A percentile compares a stretch with the other conserved stretches of the same genome.
These are phyloP conservation scores for Seiridium unicorne DNA, from an alignment of 2,329 filamentous ascomycete genomes.

Conservation along the genomic window DNA sequence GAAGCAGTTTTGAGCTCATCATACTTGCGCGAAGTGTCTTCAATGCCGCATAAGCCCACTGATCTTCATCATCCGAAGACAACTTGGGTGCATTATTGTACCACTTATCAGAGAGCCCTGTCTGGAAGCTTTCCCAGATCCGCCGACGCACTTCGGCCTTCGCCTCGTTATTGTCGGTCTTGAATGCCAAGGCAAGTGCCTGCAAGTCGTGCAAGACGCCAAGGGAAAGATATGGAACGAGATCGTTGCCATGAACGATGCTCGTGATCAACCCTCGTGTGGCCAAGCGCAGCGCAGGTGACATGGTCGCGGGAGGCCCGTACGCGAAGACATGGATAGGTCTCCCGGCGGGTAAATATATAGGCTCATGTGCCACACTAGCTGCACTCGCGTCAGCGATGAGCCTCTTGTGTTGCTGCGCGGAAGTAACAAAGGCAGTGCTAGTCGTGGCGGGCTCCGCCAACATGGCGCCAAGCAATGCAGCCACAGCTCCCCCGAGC, in stretches of 20 bases:
- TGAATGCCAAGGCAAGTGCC: slow-evolving; percentile 69
- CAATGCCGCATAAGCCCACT: slow-evolving; percentile 68
- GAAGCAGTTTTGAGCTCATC: slow-evolving; percentile 67
- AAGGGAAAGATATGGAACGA: slow-evolving; percentile 72
- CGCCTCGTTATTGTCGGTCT: slow-evolving; percentile 66
- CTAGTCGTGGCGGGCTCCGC: slow-evolving; percentile 57
- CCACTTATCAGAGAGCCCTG: slow-evolving; percentile 62
- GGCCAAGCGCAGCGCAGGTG: slow-evolving; percentile 64
- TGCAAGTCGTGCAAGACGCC: slow-evolving; percentile 75
- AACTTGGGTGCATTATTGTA: slow-evolving; percentile 42
- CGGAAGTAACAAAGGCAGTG: slow-evolving; percentile 62
- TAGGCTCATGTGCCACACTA: slow-evolving; percentile 21
- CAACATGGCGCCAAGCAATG: slow-evolving; percentile 69
- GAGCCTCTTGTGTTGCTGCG: slow-evolving; percentile 41
- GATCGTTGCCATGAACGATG: slow-evolving; percentile 69
- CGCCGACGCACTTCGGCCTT: slow-evolving; percentile 65
- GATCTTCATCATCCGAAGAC: slow-evolving; percentile 54
- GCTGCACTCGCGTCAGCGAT: slow-evolving; percentile 27
- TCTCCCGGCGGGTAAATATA: slow-evolving; percentile 62
- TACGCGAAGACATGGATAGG: slow-evolving; percentile 80
- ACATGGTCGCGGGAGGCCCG: slow-evolving; percentile 72
- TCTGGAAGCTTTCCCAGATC: slow-evolving; percentile 64
- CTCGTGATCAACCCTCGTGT: slow-evolving; percentile 75
- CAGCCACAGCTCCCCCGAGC: slow-evolving; percentile 67
- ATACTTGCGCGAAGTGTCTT: slow-evolving; percentile 66